Percentiles rank a stretch among this genome's conserved stretches.
These are phyloP conservation scores for Panaeolus papilionaceus DNA, from an alignment of 768 basidiomycete genomes.

Conservation along the genomic window DNA sequence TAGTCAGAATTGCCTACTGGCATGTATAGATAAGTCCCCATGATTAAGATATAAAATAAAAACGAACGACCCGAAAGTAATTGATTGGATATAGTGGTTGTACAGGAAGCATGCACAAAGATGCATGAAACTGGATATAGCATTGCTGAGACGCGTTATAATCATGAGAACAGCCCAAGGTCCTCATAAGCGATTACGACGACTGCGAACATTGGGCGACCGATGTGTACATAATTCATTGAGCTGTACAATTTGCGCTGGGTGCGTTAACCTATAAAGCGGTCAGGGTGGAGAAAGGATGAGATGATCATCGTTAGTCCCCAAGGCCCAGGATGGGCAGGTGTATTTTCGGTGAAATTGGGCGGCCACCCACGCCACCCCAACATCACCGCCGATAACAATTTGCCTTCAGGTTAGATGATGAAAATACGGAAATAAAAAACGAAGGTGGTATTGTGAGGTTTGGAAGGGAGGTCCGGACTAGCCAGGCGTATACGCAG, in stretches of 20 bases:
- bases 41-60: conserved; percentile 6
- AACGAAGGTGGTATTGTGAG: background rate
- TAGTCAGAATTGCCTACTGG: background rate
- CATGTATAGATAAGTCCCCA: background rate
- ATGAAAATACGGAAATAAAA: conserved; percentile 3
- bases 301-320: background rate
- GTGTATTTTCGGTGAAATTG: conserved; percentile 11
- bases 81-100: conserved; percentile 10
- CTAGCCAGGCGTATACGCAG: conserved; percentile 12
- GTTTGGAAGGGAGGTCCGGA: background rate
- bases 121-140: background rate
- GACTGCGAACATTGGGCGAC: background rate
- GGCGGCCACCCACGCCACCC: conserved; percentile 13
- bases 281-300: background rate
- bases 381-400: background rate
- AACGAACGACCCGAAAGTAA: background rate
- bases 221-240: background rate
- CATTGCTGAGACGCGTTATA: background rate
- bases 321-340: background rate
- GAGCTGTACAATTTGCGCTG: background rate
- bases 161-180: background rate
- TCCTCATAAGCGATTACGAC: background rate
- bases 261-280: background rate
- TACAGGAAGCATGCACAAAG: background rate
- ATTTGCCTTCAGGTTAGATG: background rate